Evolutionary conservation across 192 early-diverging fungal genomes (phyloP), one percentile per base, ranked within the genome.

Genomic region (Haplosporangium gracile): DNA sequence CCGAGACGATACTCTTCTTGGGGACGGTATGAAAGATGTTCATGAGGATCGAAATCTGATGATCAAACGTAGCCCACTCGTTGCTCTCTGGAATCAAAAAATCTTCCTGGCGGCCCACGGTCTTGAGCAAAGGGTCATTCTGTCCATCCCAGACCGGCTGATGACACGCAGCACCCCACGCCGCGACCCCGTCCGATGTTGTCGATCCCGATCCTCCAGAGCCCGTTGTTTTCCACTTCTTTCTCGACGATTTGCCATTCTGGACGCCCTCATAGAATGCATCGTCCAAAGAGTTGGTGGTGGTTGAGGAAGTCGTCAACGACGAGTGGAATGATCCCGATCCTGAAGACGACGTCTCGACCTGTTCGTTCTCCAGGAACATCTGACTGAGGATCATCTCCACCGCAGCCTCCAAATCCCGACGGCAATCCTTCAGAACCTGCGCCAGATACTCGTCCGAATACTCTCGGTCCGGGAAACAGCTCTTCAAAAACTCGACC

Each of bases 61-160:
- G 84, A 20, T 86, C 84, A 39, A 86, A 86, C 26, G 84, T 86
- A 7, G 79, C 84, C 84, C 84, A 86, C 2, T 86, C 79, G 40
- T 86, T 86, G 76, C 75, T 81, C 42, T 86, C 84, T 1, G 84
- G 84, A 22, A 86, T 86, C 63, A 86, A 86, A 36, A 86, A 81
- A 36, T 74, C 79, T 38, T 86, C 84, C 76, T 86, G 84, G 34
- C 26, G 36, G 10, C 77, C 75, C 6, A 86, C 68, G 2, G 79
- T 57, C 39, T 70, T 77, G 40, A 81, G 57, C 47, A 86, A 60
- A 4, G 70, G 70, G 70, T 86, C 76, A 16, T 70, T 78, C 2
- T 80, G 74, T 11, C n/a, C 38, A 42, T 78, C 34, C 71, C 79
- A 60, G 8, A 47, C 38, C 18, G 69, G 70, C 39, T 79, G 47